Base-by-base conservation (phyloP, 1,284 basidiomycete genomes). In the Heterobasidion occidentale region DNA sequence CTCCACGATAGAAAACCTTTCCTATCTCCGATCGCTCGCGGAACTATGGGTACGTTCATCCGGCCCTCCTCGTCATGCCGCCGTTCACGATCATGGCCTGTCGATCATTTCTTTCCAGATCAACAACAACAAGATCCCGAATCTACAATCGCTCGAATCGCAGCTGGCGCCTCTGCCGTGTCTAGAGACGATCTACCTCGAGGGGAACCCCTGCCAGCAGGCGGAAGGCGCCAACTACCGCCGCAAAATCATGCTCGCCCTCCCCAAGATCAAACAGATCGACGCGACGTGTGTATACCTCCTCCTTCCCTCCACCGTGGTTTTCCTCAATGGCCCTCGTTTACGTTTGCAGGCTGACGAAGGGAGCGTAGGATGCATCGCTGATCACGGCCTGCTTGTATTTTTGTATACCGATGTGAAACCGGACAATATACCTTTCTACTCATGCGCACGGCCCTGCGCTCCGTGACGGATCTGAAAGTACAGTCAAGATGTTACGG, bases 261-360 rank as follows among this genome's bases (percentile, higher is more conserved):
- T 98, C 17, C 94, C 95, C 0, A 92, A 97, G 67, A 71, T 98
- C 57, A 83, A 83, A 65, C 97, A 99, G 73, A 88, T 99, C 57
- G 96, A 99, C 72, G 96, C 96, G 35, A 96, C 92, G 86, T 96
- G 65, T 64, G 91, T 81, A 34, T 52, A 11, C 46, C 46, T 50
- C 48, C 53, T 20, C 33, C 44, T 60, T 46, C 9, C 57, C 17
- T 36, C 35, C 38, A 3, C 38, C 27, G 27, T 27, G 27, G 6
- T 17, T 17, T 48, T 48, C 46, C 11, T 11, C 12, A 12, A 17
- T 12, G 11, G 46, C 4, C 46, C 7, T 48, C 46, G 42, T 45
- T 45, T 45, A 45, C 17, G 42, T 17, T 14, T 14, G 17, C 42
- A 45, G 42, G 7, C 17, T 45, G 14, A 45, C 42, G 14, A 45